phyloP scores from a whole-genome alignment of 2,329 filamentous ascomycete genomes.

The Cordyceps cateniannulata region DNA sequence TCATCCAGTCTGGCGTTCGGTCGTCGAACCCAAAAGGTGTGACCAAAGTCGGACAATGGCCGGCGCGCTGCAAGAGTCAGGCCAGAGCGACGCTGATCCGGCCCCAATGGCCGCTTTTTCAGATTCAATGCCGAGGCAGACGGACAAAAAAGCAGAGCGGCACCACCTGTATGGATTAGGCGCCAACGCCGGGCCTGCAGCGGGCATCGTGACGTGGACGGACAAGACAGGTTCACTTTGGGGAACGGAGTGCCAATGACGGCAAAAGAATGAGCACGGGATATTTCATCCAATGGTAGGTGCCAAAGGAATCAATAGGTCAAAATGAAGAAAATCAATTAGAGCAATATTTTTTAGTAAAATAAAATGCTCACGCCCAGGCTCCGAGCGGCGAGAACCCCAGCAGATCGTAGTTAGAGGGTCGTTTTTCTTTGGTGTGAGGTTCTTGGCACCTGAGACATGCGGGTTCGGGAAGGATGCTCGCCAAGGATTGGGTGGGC shows the following conservation, averaged over 20 bases:
- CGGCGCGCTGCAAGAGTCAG: background rate
- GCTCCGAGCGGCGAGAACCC: background rate
- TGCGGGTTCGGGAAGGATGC: background rate
- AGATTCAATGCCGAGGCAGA: background rate
- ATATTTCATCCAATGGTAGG: background rate
- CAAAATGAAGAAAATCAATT: background rate
- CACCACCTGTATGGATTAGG: background rate
- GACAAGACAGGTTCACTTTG: background rate
- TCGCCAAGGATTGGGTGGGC: background rate
- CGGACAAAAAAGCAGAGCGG: background rate
- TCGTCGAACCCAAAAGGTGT: too few relatives aligned
- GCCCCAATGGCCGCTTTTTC: background rate
- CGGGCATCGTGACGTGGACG: background rate
- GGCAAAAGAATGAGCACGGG: background rate
- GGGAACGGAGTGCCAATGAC: background rate
- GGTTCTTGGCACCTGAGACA: constrained; percentile 1
- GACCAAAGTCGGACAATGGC: background rate
- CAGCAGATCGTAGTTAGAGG: background rate
- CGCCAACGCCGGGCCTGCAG: background rate
- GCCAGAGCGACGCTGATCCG: background rate
- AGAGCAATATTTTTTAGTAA: background rate
- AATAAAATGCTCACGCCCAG: background rate
- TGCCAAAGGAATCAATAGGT: background rate
- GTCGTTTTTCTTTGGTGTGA: background rate
- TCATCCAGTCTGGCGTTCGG: background rate